These are phyloP conservation scores for Paspalum vaginatum DNA, from an alignment of 176 grass and related monocot species.

Conservation along the genomic window DNA sequence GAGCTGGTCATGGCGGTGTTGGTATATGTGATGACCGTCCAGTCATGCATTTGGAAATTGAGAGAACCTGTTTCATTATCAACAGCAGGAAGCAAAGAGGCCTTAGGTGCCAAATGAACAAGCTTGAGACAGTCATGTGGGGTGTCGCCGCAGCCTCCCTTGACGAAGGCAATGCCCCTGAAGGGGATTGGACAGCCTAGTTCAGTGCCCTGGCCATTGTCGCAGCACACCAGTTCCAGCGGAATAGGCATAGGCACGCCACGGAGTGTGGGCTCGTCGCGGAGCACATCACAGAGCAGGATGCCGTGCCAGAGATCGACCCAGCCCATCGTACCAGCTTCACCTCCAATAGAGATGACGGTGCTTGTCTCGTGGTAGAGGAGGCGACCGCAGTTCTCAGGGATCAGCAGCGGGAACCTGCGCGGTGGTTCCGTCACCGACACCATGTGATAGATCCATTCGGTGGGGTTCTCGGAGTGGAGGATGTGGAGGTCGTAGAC, in stretches of 20 bases:
- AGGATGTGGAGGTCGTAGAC: not conserved
- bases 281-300: not conserved
- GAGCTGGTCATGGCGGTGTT: slow-evolving; percentile 3
- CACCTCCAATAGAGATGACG: not conserved
- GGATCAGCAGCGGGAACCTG: not conserved
- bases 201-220: not conserved
- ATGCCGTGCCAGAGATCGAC: slow-evolving; percentile 1
- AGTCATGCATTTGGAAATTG: not conserved
- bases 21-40: not conserved
- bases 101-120: not conserved
- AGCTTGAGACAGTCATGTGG: not conserved
- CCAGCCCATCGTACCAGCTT: slow-evolving; percentile 8
- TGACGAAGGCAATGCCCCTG: not conserved
- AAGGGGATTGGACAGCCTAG: not conserved
- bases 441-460: not conserved
- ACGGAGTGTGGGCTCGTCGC: not conserved
- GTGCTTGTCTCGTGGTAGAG: not conserved
- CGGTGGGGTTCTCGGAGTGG: not conserved
- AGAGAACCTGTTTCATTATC: not conserved
- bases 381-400: not conserved
- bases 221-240: not conserved
- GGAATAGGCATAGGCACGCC: not conserved
- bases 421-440: not conserved
- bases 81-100: too few relatives aligned
- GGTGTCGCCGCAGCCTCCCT: not conserved